Evolutionary conservation across 2,329 filamentous ascomycete species (phyloP).

Genomic region (Aschersonia sp.): DNA sequence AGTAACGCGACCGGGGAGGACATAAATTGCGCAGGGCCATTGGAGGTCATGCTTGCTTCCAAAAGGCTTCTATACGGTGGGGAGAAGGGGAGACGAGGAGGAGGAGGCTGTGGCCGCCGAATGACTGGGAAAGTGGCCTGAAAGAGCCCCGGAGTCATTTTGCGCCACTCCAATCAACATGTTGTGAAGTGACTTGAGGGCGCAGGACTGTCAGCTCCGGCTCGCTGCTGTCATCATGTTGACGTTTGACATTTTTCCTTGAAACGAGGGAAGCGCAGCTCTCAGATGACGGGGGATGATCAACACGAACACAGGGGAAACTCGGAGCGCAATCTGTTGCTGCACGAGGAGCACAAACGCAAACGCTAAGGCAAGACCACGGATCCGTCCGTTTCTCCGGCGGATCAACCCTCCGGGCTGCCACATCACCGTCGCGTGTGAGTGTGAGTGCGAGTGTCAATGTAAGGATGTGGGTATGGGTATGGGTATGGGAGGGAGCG

Average conservation of each 20-base stretch:
- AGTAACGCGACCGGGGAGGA: background rate
- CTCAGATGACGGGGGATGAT: background rate
- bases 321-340: background rate
- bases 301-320: background rate
- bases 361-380: background rate
- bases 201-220: background rate
- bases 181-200: background rate
- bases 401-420: background rate
- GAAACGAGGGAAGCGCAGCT: background rate
- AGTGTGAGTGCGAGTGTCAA: background rate
- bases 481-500: too few relatives aligned
- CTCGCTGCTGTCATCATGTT: background rate
- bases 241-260: background rate
- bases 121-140: background rate
- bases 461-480: too few relatives aligned
- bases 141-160: background rate
- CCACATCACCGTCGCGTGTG: background rate
- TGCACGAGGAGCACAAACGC: background rate
- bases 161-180: background rate
- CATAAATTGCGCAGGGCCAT: background rate
- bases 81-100: background rate
- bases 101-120: background rate
- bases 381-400: background rate
- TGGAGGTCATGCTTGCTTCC: background rate
- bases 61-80: background rate